phyloP scores from a whole-genome alignment of 1,284 basidiomycete genomes.

The Cyathus olla region DNA sequence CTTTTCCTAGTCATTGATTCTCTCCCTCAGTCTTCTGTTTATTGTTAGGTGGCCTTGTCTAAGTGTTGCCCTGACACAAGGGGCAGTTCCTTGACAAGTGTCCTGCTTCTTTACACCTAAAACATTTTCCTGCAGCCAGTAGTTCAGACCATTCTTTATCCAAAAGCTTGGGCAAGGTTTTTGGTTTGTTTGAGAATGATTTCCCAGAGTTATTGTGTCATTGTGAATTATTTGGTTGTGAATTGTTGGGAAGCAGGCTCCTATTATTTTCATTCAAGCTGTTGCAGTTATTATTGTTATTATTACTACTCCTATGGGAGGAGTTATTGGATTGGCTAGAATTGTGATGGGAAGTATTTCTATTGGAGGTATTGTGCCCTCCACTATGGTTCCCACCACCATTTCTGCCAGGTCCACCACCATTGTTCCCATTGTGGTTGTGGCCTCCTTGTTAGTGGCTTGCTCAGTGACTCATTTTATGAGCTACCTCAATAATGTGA shows the following conservation, averaged over 20 bases:
- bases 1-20: no score
- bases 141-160: slow-evolving; percentile 20
- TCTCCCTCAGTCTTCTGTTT: no score
- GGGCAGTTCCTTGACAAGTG: slow-evolving; percentile 26
- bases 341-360: neutral
- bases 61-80: no score
- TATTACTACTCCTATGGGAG: neutral
- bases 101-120: slow-evolving; percentile 16
- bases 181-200: neutral
- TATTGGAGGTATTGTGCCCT: neutral
- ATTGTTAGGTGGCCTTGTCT: no score
- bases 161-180: slow-evolving; percentile 3
- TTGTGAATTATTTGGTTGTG: neutral
- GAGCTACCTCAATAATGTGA: slow-evolving; percentile 23
- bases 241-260: no score
- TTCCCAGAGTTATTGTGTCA: neutral
- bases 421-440: neutral
- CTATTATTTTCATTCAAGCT: neutral
- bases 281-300: neutral
- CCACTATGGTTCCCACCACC: neutral
- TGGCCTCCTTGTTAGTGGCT: neutral
- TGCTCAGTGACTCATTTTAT: slow-evolving; percentile 7
- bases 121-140: slow-evolving; percentile 20
- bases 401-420: neutral
- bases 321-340: neutral